Evolutionary conservation across 768 basidiomycete genomes (phyloP), one percentile per base, ranked within the genome.

Genomic region (Tylopilus balloui): DNA sequence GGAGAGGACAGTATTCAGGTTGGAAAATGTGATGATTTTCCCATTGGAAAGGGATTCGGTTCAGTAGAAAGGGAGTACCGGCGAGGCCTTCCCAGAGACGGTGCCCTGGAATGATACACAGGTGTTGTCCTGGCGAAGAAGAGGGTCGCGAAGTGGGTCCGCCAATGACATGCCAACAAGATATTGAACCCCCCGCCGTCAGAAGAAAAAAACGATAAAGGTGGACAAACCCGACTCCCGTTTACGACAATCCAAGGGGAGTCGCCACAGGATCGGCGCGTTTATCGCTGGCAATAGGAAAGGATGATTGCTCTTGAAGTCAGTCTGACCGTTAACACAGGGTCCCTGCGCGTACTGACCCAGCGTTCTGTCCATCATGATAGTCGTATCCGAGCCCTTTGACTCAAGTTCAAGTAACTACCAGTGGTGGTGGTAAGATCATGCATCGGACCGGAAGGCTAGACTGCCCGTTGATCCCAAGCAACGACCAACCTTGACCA

Each of bases 1-100:
- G 77, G 70, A 12, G 53, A 44, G 21, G 48, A 40, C n/a, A n/a
- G n/a, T n/a, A n/a, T 19, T 35, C 39, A 7, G 25, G 41, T 25
- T 43, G 37, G 43, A 55, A 52, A 19, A 52, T 34, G 43, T 37
- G 24, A 41, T 42, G 7, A 41, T 23, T 25, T 36, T 28, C 42
- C 54, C 34, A 29, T 9, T 31, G n/a, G n/a, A n/a, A n/a, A 9
- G 6, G 28, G 24, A 28, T 36, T 32, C 20, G 28, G 27, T 19
- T 37, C 43, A 20, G 42, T 56, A 29, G 43, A 52, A 45, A 42
- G 21, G 25, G 36, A 35, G 15, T 25, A 27, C 20, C 36, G 10
- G 29, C 28, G 17, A 13, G 17, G 15, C 25, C 21, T 25, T 9
- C 32, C 41, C 39, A 28, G 27, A 44, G n/a, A 4, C 14, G 10